These are phyloP conservation scores for Aureobasidium subglaciale DNA, from an alignment of 2,329 filamentous ascomycete species.

Conservation along the genomic window DNA sequence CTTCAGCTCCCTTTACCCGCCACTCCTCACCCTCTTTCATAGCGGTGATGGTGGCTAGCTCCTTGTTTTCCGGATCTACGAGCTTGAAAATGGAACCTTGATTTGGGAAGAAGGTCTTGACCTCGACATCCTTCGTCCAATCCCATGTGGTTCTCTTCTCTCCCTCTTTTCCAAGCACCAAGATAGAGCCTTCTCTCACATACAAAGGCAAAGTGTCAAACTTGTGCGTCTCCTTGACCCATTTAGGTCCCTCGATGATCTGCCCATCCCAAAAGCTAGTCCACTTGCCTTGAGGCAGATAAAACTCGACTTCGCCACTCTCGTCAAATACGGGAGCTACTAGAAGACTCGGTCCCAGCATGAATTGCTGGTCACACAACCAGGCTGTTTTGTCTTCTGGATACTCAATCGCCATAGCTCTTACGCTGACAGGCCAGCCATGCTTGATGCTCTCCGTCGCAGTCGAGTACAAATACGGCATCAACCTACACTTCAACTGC, in stretches of 20 bases:
- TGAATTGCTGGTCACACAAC: slow-evolving; percentile 63
- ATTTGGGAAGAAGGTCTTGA: slow-evolving; percentile 33
- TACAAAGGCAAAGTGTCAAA: slow-evolving; percentile 36
- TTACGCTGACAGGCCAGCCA: slow-evolving; percentile 54
- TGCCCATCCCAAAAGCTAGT: slow-evolving; percentile 43
- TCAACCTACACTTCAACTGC: slow-evolving; percentile 48
- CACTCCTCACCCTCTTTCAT: slow-evolving; percentile 28
- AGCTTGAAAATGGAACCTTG: slow-evolving; percentile 29
- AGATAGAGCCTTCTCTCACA: slow-evolving; percentile 33
- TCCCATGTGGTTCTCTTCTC: slow-evolving; percentile 32
- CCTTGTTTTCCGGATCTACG: slow-evolving; percentile 29
- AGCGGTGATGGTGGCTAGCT: slow-evolving; percentile 27
- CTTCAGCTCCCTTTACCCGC: slow-evolving; percentile 21
- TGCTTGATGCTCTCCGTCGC: slow-evolving; percentile 44
- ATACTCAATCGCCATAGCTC: slow-evolving; percentile 63
- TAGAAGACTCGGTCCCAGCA: slow-evolving; percentile 60
- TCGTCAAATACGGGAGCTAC: slow-evolving; percentile 60
- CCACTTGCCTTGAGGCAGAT: slow-evolving; percentile 50
- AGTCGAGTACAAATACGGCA: slow-evolving; percentile 52
- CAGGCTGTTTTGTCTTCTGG: slow-evolving; percentile 62
- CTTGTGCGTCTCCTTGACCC: slow-evolving; percentile 36
- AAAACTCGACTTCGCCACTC: slow-evolving; percentile 58
- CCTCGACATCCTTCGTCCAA: slow-evolving; percentile 33
- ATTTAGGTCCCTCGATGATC: slow-evolving; percentile 35
- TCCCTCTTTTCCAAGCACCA: slow-evolving; percentile 34